Base-by-base conservation (phyloP, 1,139 yeast species). In the Eremothecium gossypii region DNA sequence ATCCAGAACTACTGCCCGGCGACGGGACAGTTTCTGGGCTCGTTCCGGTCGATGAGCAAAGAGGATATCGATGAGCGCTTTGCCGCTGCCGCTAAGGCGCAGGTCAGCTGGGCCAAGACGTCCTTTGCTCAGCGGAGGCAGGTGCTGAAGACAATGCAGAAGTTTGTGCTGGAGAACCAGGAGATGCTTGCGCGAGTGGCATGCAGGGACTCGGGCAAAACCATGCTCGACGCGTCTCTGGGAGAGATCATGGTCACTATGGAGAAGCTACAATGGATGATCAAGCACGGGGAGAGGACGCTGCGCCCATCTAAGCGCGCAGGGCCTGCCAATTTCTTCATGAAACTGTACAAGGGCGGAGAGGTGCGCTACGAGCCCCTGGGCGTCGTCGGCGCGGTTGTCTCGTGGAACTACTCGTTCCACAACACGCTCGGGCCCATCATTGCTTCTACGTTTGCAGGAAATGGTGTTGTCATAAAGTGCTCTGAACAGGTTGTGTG, bases 381-480 rank as follows among this genome's bases (percentile, higher is more conserved):
- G 45, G 85, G 85, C 13, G 95, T 89, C 2, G 93, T 91, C 13
- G 75, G 94, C 4, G 95, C 97, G 0, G 70, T 91, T 50, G 86
- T 91, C 1, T 85, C 96, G 4, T 91, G 98, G 98, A 91, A 91
- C 58, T 91, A 91, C 58, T 97, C 98, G 1, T 81, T 82, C 63
- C 97, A 91, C 60, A 91, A 91, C 61, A 67, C 89, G 42, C 68
- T 91, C 74, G 96, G 96, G 2, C 98, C 98, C 1, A 70, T 89
- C 1, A 79, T 89, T 46, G 94, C 96, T 1, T 76, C 93, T 1
- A 64, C 91, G 26, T 85, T 87, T 59, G 77, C 95, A 4, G 98
- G 98, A 7, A 89, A 91, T 60, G 89, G 91, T 9, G 79, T 87
- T 42, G 79, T 91, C 5, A 79, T 91, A 41, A 91, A 91, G 61